Conservation (phyloP, 2,329 filamentous ascomycete species). For the Moelleriella libera region DNA sequence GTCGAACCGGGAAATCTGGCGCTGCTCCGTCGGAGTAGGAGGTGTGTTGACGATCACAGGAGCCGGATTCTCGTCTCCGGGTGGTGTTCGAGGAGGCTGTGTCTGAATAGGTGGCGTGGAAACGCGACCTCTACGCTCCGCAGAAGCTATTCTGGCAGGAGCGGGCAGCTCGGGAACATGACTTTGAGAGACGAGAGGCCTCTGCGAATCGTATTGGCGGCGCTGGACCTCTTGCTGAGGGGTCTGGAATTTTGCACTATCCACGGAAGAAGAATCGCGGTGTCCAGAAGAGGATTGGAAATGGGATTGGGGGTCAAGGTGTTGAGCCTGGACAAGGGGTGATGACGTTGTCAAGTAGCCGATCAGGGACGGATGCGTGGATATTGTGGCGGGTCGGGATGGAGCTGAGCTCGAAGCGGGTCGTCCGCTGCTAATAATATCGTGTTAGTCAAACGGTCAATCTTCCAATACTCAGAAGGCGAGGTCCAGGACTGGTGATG, state of each 20-base stretch:
- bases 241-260: not conserved
- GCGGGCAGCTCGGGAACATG: constrained; percentile 14
- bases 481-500: too few relatives aligned
- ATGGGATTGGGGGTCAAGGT: constrained; percentile 18
- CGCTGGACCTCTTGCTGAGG: not conserved
- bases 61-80: constrained; percentile 24
- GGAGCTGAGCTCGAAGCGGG: constrained; percentile 11
- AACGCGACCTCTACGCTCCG: constrained; percentile 13
- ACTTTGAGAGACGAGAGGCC: not conserved
- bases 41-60: constrained; percentile 52
- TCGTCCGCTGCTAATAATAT: constrained; percentile 1
- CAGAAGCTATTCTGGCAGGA: constrained; percentile 14
- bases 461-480: not conserved
- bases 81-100: constrained; percentile 31
- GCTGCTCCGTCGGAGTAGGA: constrained; percentile 43
- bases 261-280: not conserved
- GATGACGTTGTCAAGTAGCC: constrained; percentile 57
- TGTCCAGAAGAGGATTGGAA: constrained; percentile 21
- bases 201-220: too few relatives aligned
- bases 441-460: not conserved
- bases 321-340: constrained; percentile 46
- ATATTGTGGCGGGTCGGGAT: constrained; percentile 17
- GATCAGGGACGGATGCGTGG: constrained; percentile 49
- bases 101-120: constrained; percentile 16
- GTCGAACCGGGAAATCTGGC: constrained; percentile 7